Evolutionary conservation across 352 stramenopile species (phyloP), one percentile per base, ranked within the genome.

Genomic region (Phytophthora sojae): DNA sequence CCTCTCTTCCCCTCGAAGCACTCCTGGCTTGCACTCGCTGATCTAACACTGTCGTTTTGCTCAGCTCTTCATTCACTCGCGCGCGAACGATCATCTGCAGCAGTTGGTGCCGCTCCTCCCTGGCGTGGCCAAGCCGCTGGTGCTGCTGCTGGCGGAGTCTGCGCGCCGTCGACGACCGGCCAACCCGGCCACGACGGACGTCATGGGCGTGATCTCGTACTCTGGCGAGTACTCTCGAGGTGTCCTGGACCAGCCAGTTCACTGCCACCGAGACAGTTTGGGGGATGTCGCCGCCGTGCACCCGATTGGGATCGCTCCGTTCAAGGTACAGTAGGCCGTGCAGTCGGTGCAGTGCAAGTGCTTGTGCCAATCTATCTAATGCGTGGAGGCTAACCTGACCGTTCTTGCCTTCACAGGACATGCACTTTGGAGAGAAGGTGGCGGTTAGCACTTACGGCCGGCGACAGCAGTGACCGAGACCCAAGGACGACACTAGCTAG

Each of bases 371-470:
- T 35, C 30, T 39, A 39, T 15, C 32, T 39, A 11, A 12, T 39
- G 32, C 32, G 26, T 30, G 5, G 17, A 47, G 49, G 21, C 44
- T 69, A 26, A 73, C 11, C 7, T 30, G 6, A 7, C 5, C 12
- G 12, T 2, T 47, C 4, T 47, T 19, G 39, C 15, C 39, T 8
- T 47, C 11, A 47, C 39, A 7, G 85, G 83, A 92, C 54, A 91
- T 95, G 53, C 87, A 95, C 50, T 83, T 90, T 32, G 81, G 70
- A 0, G 82, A 95, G 80, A 87, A 88, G 61, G 76, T 92, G 49
- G 85, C 87, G 3, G 67, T 81, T 12, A 78, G 61, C 14, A 73
- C 81, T 4, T 94, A 94, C 61, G 77, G 62, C 4, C 65, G 64
- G 25, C 75, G 62, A 50, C 57, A 71, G 17, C 73, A 84, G 64